These are phyloP conservation scores for Lasiodiplodia citricola DNA, from an alignment of 2,329 filamentous ascomycete genomes.

Conservation along the genomic window DNA sequence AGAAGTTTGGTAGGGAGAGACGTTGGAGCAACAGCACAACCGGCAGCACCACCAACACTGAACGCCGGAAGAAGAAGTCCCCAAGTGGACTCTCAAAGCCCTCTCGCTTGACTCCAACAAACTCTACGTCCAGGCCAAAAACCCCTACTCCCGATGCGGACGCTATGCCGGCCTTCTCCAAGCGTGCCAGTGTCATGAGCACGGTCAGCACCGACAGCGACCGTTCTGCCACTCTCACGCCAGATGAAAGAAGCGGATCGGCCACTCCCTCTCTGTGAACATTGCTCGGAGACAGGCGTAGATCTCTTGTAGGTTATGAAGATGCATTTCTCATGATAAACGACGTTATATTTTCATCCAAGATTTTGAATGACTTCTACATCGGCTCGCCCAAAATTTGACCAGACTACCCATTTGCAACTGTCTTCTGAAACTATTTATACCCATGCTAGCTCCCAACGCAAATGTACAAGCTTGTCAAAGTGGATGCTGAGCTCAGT, in stretches of 20 bases:
- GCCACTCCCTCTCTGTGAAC: constrained; percentile 3
- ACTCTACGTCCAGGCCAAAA: constrained; percentile 12
- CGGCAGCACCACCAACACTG: constrained; percentile 29
- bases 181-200: constrained; percentile 19
- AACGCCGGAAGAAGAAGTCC: constrained; percentile 22
- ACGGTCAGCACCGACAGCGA: constrained; percentile 25
- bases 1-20: constrained; percentile 32
- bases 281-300: not conserved
- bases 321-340: not conserved
- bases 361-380: not conserved
- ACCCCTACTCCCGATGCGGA: constrained; percentile 13
- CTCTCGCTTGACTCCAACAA: constrained; percentile 19
- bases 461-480: not conserved
- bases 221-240: constrained; percentile 25
- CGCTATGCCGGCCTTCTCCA: constrained; percentile 8
- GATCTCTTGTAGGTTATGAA: constrained; percentile 18
- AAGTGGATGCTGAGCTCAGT: not conserved
- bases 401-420: not conserved
- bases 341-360: not conserved
- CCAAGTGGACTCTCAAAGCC: constrained; percentile 7
- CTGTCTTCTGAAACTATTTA: not conserved
- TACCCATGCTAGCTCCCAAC: not conserved
- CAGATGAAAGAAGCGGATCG: constrained; percentile 20
- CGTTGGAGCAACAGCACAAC: constrained; percentile 43
- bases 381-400: not conserved